Evolutionary conservation across 768 basidiomycete species (phyloP).

Genomic region (Phylloporus sp.): DNA sequence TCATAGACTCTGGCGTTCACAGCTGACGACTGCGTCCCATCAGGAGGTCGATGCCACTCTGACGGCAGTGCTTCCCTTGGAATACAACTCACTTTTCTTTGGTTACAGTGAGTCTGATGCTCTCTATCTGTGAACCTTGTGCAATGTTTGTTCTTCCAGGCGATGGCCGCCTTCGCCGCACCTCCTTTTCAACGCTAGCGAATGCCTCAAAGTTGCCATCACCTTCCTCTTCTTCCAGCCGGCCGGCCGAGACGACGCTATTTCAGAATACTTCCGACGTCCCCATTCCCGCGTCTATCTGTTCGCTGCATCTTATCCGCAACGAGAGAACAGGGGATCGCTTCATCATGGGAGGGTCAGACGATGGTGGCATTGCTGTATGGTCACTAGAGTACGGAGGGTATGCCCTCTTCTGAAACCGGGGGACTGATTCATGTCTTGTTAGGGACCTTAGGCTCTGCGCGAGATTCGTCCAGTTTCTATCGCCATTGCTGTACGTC

Average conservation of each 20-base stretch:
- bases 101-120: constrained; percentile 51
- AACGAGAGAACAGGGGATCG: constrained; percentile 57
- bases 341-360: constrained; percentile 67
- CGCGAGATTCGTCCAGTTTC: constrained; percentile 72
- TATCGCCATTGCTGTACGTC: constrained; percentile 55
- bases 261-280: constrained; percentile 40
- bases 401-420: neutral
- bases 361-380: constrained; percentile 72
- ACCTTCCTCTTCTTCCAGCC: constrained; percentile 1
- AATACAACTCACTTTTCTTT: constrained; percentile 51
- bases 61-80: constrained; percentile 49
- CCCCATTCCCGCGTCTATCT: constrained; percentile 42
- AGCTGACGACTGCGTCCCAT: neutral
- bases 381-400: constrained; percentile 63
- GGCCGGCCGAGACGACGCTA: constrained; percentile 1
- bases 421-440: neutral
- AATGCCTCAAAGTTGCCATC: neutral
- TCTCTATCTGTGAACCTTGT: neutral
- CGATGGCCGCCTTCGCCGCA: constrained; percentile 48
- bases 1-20: constrained; percentile 22
- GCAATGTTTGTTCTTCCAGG: constrained; percentile 30
- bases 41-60: constrained; percentile 15
- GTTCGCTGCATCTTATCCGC: constrained; percentile 48
- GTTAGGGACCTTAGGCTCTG: constrained; percentile 58
- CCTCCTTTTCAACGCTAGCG: constrained; percentile 39